Conservation (phyloP, 2,329 filamentous ascomycete genomes). For the Monascus ruber region DNA sequence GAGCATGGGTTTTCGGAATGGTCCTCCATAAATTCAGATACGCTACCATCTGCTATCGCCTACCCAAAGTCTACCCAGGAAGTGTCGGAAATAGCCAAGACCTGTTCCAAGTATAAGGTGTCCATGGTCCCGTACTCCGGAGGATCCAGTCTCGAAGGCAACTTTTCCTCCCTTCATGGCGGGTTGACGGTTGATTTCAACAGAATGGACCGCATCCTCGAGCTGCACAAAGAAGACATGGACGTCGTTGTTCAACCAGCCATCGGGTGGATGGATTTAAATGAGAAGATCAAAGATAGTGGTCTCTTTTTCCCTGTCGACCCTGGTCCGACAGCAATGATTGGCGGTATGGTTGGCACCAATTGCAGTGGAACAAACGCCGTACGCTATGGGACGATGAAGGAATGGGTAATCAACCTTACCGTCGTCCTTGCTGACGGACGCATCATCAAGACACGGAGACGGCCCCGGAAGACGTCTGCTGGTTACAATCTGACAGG, state of each 20-base stretch:
- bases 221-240: slow-evolving; percentile 77
- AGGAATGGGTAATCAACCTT: slow-evolving; percentile 61
- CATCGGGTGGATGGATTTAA: slow-evolving; percentile 85
- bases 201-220: slow-evolving; percentile 71
- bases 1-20: slow-evolving; percentile 59
- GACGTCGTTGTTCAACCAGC: slow-evolving; percentile 86
- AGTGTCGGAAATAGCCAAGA: slow-evolving; percentile 52
- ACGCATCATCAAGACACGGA: slow-evolving; percentile 55
- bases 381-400: slow-evolving; percentile 61
- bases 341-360: slow-evolving; percentile 54
- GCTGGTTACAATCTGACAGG: slow-evolving; percentile 62
- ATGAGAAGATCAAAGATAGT: slow-evolving; percentile 58
- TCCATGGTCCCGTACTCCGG: slow-evolving; percentile 83
- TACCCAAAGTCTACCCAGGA: slow-evolving; percentile 55
- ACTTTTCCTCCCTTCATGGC: slow-evolving; percentile 77
- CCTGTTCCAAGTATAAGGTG: slow-evolving; percentile 68
- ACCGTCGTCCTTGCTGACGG: slow-evolving; percentile 62
- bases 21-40: slow-evolving; percentile 56
- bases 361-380: slow-evolving; percentile 55
- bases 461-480: slow-evolving; percentile 55
- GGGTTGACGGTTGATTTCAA: slow-evolving; percentile 85
- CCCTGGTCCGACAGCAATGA: slow-evolving; percentile 55
- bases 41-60: slow-evolving; percentile 52
- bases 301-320: slow-evolving; percentile 88
- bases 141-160: slow-evolving; percentile 76